Conservation (phyloP, 2,329 filamentous ascomycete genomes). For the Beauveria pseudobassiana region DNA sequence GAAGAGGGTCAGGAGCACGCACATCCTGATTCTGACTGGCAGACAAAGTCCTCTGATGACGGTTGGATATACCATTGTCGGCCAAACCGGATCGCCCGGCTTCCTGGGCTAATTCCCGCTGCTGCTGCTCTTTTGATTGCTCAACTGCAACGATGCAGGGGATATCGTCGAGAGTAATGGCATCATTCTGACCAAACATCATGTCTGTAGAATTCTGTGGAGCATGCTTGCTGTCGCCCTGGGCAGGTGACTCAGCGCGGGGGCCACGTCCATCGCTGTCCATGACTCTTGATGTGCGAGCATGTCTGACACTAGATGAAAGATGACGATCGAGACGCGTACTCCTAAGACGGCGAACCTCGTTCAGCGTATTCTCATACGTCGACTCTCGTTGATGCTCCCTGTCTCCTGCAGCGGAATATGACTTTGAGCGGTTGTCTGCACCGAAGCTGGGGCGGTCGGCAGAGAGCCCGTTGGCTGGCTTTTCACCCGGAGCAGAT, state of each 20-base stretch:
- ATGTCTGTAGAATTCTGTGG: slow-evolving; percentile 58
- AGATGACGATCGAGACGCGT: slow-evolving; percentile 91
- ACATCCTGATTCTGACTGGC: slow-evolving; percentile 43
- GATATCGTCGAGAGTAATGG: slow-evolving; percentile 91
- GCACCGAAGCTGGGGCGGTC: slow-evolving; percentile 49
- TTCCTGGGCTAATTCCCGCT: slow-evolving; percentile 46
- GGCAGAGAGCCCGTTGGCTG: slow-evolving; percentile 30
- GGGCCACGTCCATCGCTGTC: slow-evolving; percentile 57
- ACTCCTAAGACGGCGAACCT: slow-evolving; percentile 84
- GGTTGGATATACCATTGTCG: slow-evolving; percentile 45
- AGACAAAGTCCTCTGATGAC: slow-evolving; percentile 58
- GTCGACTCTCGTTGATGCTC: slow-evolving; percentile 64
- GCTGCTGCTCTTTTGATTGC: slow-evolving; percentile 80
- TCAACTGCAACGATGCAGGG: slow-evolving; percentile 92
- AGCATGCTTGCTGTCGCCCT: slow-evolving; percentile 37
- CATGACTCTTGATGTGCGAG: slow-evolving; percentile 84
- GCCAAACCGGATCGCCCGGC: slow-evolving; percentile 50
- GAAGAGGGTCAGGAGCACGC: slow-evolving; percentile 45
- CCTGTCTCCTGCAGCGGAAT: slow-evolving; percentile 46
- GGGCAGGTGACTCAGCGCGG: slow-evolving; percentile 65
- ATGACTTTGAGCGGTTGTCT: slow-evolving; percentile 67
- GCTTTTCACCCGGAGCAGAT: slow-evolving; percentile 63
- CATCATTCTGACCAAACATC: slow-evolving; percentile 85
- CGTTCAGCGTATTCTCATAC: slow-evolving; percentile 92
- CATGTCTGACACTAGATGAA: slow-evolving; percentile 86